Conservation (phyloP, 1,284 basidiomycete genomes). For the Anthracocystis walkeri region DNA sequence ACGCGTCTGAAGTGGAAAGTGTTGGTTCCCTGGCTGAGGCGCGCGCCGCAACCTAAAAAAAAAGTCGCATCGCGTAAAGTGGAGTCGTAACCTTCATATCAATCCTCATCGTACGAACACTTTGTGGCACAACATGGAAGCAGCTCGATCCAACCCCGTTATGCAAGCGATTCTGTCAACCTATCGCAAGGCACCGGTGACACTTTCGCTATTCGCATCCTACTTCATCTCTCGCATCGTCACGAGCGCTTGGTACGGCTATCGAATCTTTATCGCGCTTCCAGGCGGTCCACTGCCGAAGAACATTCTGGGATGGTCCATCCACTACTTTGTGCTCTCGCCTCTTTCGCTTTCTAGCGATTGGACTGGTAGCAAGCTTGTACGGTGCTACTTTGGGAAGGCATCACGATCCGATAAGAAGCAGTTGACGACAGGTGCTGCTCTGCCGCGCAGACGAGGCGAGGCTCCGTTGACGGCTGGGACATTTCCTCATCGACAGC, state of each 20-base stretch:
- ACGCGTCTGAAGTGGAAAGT: constrained; percentile 14
- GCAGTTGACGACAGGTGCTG: constrained; percentile 20
- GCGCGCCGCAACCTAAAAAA: constrained; percentile 5
- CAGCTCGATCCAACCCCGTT: constrained; percentile 4
- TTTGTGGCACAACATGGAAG: constrained; percentile 10
- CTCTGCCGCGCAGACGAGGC: constrained; percentile 20
- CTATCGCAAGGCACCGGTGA: constrained; percentile 37
- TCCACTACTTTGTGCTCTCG: constrained; percentile 38
- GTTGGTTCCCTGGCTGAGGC: constrained; percentile 8
- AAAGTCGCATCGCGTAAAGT: constrained; percentile 32
- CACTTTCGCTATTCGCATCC: constrained; percentile 33
- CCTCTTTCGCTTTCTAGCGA: constrained; percentile 25
- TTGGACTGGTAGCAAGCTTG: constrained; percentile 25
- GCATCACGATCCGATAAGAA: not conserved
- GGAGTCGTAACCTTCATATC: constrained; percentile 4
- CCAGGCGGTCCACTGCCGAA: constrained; percentile 40
- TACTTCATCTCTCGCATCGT: constrained; percentile 34
- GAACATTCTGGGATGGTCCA: constrained; percentile 47
- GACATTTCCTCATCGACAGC: constrained; percentile 43
- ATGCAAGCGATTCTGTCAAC: constrained; percentile 20
- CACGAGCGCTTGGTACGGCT: constrained; percentile 34
- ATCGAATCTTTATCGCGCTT: constrained; percentile 42
- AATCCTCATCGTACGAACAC: not conserved
- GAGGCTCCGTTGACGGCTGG: constrained; percentile 21
- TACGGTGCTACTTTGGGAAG: constrained; percentile 11